A percentile compares a stretch with the other conserved stretches of the same genome.
Evolutionary conservation across 306 rosid species (phyloP).

Genomic region (Vigna trinervia): DNA sequence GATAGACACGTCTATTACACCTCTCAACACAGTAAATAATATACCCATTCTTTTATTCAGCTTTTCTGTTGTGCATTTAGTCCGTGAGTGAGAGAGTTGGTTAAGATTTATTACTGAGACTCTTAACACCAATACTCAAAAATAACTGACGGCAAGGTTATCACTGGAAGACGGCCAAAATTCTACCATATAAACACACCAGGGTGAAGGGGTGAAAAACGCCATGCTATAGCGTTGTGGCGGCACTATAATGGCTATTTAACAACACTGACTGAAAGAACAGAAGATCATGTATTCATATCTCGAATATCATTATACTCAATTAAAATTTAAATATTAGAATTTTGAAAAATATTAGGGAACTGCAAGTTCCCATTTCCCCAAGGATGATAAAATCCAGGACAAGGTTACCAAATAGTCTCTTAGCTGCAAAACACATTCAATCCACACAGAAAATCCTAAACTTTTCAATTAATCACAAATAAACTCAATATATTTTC

Average conservation of each 20-base stretch:
- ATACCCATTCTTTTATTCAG: too few relatives aligned
- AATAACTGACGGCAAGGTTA: not conserved
- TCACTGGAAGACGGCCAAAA: too few relatives aligned
- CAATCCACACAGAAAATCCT: not conserved
- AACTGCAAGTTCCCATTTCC: too few relatives aligned
- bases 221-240: too few relatives aligned
- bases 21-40: too few relatives aligned
- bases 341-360: not conserved
- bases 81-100: too few relatives aligned
- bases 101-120: too few relatives aligned
- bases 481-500: not conserved
- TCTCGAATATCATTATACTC: not conserved
- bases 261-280: not conserved
- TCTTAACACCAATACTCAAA: not conserved
- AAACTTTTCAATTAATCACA: constrained; percentile 2
- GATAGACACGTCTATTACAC: too few relatives aligned
- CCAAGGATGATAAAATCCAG: not conserved
- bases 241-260: too few relatives aligned
- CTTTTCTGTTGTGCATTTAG: too few relatives aligned
- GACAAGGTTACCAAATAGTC: not conserved
- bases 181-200: too few relatives aligned
- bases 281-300: not conserved
- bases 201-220: too few relatives aligned
- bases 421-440: not conserved
- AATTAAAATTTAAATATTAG: not conserved